These are phyloP conservation scores for Boletus pseudopeckii DNA, from an alignment of 768 basidiomycete genomes.

Conservation along the genomic window DNA sequence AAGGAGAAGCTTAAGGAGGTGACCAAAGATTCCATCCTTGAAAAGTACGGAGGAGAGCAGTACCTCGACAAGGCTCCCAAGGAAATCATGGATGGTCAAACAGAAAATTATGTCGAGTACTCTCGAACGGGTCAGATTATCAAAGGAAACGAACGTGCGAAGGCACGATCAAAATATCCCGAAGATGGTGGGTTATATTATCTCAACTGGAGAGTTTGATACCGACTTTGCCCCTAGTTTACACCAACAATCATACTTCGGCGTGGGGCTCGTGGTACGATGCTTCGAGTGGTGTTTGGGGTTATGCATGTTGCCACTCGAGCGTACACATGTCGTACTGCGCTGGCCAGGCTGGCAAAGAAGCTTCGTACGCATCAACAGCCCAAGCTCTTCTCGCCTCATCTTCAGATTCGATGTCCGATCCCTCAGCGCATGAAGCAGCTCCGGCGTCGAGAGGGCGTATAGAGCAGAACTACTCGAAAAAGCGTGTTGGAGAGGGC, in stretches of 20 bases:
- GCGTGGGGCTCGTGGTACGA: conserved; percentile 99
- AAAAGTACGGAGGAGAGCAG: conserved; percentile 91
- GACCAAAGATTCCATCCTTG: conserved; percentile 84
- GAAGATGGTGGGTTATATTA: conserved; percentile 74
- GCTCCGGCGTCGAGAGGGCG: conserved; percentile 33
- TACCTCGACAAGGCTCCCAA: conserved; percentile 87
- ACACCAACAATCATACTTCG: conserved; percentile 86
- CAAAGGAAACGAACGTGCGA: conserved; percentile 87
- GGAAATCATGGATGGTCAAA: conserved; percentile 92
- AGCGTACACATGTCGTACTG: conserved; percentile 85
- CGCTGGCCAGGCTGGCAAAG: conserved; percentile 80
- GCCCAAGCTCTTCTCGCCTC: conserved; percentile 63
- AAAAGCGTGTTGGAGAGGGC: conserved; percentile 78
- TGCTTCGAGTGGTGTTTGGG: conserved; percentile 69
- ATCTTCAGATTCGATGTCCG: conserved; percentile 27
- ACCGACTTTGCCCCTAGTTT: conserved; percentile 47
- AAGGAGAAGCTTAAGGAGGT: conserved; percentile 89
- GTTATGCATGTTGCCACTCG: conserved; percentile 94
- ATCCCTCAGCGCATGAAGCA: conserved; percentile 30
- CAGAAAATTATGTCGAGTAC: conserved; percentile 97
- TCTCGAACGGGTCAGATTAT: conserved; percentile 87
- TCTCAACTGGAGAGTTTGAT: not conserved
- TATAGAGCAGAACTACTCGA: conserved; percentile 71
- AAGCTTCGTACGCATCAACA: conserved; percentile 71
- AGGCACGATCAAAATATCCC: conserved; percentile 87